Evolutionary conservation across 352 stramenopile species (phyloP), one percentile per base, ranked within the genome.

Genomic region (Globisporangium carolinianum): DNA sequence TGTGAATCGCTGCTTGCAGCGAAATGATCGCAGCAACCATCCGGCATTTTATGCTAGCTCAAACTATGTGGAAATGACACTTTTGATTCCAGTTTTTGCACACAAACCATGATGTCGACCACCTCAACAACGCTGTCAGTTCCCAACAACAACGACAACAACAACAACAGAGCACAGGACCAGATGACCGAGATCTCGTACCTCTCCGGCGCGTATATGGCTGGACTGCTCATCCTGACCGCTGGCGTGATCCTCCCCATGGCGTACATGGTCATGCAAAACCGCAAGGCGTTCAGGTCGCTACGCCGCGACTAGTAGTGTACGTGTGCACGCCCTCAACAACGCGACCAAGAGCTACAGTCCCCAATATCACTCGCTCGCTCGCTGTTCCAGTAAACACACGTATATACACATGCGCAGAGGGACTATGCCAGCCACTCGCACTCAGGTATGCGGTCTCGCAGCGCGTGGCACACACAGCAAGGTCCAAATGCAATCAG

Each of bases 221-320:
- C 69, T 51, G 83, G 83, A 0, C 73, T 94, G 41, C 42, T 83
- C 56, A 83, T 94, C 47, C 69, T 94, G 57, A 43, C 84, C 46
- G 63, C 70, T 12, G 84, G 81, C 42, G 84, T 94, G 58, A 55
- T 94, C 42, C 53, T 89, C 49, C 81, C 81, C 5, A 87, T 94
- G 71, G 61, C 85, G 5, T 94, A 94, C 70, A 94, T 94, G 81
- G 82, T 89, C 43, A 54, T 91, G 38, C 84, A 94, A 65, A 94
- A 94, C 68, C 87, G 85, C 67, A 94, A 94, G 68, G 82, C 82
- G 1, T 94, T 94, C 71, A 88, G 87, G 68, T 75, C 78, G n/a
- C 58, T 91, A 59, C 84, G 82, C 61, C 58, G 79, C 60, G 79
- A 89, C 65, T 89, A 58, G 73, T 15, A 50, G 24, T 24, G 24